These are phyloP conservation scores for Phaeosphaeria sp. DNA, from an alignment of 2,329 filamentous ascomycete species.

Conservation along the genomic window DNA sequence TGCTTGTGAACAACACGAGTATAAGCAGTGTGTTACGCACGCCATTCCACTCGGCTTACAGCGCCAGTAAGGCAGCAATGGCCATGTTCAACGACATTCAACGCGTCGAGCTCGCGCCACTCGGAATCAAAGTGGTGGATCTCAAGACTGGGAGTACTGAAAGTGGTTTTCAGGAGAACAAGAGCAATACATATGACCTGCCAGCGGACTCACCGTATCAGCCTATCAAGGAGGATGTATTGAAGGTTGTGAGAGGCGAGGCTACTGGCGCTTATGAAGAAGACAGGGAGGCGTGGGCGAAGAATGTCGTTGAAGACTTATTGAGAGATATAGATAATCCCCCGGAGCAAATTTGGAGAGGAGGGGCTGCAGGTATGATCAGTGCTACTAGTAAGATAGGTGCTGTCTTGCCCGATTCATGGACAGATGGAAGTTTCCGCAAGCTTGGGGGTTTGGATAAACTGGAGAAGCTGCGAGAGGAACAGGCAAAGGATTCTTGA, in stretches of 20 bases:
- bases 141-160: constrained; percentile 24
- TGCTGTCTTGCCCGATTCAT: constrained; percentile 10
- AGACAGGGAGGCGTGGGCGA: constrained; percentile 14
- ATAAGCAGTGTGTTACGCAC: constrained; percentile 12
- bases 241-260: constrained; percentile 9
- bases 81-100: constrained; percentile 35
- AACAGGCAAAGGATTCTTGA: not conserved
- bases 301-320: constrained; percentile 14
- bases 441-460: constrained; percentile 11
- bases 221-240: constrained; percentile 13
- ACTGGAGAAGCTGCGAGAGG: constrained; percentile 3
- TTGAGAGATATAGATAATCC: constrained; percentile 9
- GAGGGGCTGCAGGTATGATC: constrained; percentile 9
- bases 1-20: constrained; percentile 13
- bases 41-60: constrained; percentile 30
- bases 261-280: constrained; percentile 12
- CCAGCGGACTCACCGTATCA: constrained; percentile 10
- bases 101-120: constrained; percentile 27
- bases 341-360: constrained; percentile 15
- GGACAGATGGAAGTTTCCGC: constrained; percentile 11
- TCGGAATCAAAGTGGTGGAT: constrained; percentile 30
- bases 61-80: constrained; percentile 47
- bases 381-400: constrained; percentile 1
- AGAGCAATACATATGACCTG: constrained; percentile 4
- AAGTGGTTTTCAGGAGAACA: constrained; percentile 14